These are phyloP conservation scores for Cornus suecica DNA, from an alignment of 148 eudicot species.

Conservation along the genomic window DNA sequence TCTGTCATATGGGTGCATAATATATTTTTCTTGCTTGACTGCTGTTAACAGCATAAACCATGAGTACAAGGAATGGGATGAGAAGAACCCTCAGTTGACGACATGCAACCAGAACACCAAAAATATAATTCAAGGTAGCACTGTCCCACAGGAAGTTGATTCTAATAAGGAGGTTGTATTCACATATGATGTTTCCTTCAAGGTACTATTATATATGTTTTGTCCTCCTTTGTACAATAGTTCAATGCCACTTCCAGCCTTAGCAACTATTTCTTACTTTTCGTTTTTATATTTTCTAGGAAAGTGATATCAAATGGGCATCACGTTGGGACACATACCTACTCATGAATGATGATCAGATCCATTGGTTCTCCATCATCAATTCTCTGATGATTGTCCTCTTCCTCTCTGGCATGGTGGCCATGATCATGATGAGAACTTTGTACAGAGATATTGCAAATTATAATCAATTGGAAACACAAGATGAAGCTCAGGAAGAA, in stretches of 20 bases:
- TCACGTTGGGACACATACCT: slow-evolving; percentile 47
- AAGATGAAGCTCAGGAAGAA: slow-evolving; percentile 49
- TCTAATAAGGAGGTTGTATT: slow-evolving; percentile 19
- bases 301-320: slow-evolving; percentile 41
- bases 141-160: slow-evolving; percentile 24
- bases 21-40: neutral
- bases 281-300: slow-evolving; percentile 14
- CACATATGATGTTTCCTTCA: slow-evolving; percentile 15
- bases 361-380: slow-evolving; percentile 43
- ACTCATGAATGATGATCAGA: slow-evolving; percentile 44
- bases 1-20: neutral
- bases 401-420: slow-evolving; percentile 44
- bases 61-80: slow-evolving; percentile 22
- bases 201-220: neutral
- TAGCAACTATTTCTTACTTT: neutral
- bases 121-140: slow-evolving; percentile 14
- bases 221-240: neutral
- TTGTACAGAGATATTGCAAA: slow-evolving; percentile 38
- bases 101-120: slow-evolving; percentile 24
- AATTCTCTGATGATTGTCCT: slow-evolving; percentile 43
- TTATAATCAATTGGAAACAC: slow-evolving; percentile 37
- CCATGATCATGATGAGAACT: slow-evolving; percentile 47
- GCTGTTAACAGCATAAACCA: neutral
- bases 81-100: slow-evolving; percentile 19
- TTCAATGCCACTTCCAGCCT: neutral